Evolutionary conservation across 306 rosid species (phyloP).

Genomic region (Glycyrrhiza uralensis): DNA sequence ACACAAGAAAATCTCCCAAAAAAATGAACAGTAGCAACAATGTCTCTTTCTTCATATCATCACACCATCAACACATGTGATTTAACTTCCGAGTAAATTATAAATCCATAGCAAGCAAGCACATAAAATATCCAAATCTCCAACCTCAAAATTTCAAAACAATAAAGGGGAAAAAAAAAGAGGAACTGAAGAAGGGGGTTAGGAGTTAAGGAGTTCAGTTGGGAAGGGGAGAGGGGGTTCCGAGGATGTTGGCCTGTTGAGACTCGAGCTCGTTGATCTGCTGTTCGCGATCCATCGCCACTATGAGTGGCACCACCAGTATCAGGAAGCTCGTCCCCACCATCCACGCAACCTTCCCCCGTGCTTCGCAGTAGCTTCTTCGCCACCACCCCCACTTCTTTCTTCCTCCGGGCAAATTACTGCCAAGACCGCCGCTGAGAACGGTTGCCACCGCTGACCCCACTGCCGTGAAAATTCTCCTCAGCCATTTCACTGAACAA

Average conservation of each 20-base stretch:
- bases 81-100: not conserved
- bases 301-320: slow-evolving; percentile 66
- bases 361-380: slow-evolving; percentile 65
- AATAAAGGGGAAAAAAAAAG: not conserved
- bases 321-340: slow-evolving; percentile 70
- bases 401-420: too few species aligned
- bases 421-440: too few species aligned
- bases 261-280: slow-evolving; percentile 76
- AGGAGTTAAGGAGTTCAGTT: slow-evolving; percentile 4
- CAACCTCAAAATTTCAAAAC: not conserved
- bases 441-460: too few species aligned
- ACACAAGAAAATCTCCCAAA: not conserved
- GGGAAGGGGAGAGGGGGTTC: slow-evolving; percentile 29
- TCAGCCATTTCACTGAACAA: too few species aligned
- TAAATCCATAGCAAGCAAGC: not conserved
- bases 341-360: slow-evolving; percentile 87
- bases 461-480: too few species aligned
- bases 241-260: slow-evolving; percentile 81
- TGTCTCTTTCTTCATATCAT: not conserved
- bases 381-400: not conserved
- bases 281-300: slow-evolving; percentile 84
- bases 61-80: not conserved
- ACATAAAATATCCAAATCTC: not conserved
- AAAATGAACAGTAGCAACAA: not conserved
- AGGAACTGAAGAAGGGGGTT: not conserved